Conservation (phyloP, 73 alveolate genomes). For the Paraurostyla sp. region DNA sequence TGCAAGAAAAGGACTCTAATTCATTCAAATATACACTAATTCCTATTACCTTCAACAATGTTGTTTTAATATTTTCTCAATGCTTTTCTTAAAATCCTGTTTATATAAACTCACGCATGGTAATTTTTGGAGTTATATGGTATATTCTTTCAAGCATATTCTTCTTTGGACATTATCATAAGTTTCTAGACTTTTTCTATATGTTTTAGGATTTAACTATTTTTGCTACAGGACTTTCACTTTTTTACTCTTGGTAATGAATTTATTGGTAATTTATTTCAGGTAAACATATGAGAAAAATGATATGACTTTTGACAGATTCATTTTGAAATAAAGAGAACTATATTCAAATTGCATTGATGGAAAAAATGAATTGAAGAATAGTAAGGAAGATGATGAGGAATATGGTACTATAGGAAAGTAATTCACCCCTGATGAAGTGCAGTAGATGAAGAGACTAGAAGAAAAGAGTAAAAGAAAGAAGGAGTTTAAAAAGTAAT, state of each 20-base stretch:
- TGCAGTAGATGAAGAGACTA: background rate
- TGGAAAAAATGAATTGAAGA: too few species aligned
- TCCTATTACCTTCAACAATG: conserved; percentile 31
- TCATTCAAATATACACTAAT: conserved; percentile 38
- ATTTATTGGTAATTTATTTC: background rate
- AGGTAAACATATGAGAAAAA: conserved; percentile 53
- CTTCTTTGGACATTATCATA: conserved; percentile 37
- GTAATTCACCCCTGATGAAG: background rate
- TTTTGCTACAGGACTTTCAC: conserved; percentile 38
- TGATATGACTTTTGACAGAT: conserved; percentile 27
- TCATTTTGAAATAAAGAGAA: background rate
- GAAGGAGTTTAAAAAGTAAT: background rate
- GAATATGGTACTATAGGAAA: too few species aligned
- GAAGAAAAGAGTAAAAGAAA: background rate
- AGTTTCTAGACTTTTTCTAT: conserved; percentile 46
- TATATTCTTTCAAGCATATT: conserved; percentile 23
- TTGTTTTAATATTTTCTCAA: background rate
- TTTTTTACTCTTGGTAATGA: conserved; percentile 45
- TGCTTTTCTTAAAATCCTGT: background rate
- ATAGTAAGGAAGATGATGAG: too few species aligned
- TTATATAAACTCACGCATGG: conserved; percentile 42
- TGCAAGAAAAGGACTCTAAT: conserved; percentile 43
- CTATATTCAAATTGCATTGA: too few species aligned
- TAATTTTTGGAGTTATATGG: conserved; percentile 46
- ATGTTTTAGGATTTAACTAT: conserved; percentile 36